Percentiles rank a stretch among this genome's conserved stretches.
Conservation (phyloP, 2,329 filamentous ascomycete species). For the Aspergillus alliaceus region DNA sequence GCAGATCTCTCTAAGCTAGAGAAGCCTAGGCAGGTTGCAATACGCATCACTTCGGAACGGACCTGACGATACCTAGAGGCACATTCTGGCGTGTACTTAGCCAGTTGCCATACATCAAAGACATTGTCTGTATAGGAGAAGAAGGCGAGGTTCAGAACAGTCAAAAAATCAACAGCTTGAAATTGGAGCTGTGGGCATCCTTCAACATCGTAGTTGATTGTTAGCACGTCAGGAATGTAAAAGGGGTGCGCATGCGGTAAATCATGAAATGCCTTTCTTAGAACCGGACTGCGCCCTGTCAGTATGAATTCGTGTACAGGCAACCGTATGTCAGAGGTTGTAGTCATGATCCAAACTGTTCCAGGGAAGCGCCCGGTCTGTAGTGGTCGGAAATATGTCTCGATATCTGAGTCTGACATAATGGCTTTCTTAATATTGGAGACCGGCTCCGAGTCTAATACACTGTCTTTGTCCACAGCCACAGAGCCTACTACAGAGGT, state of each 20-base stretch:
- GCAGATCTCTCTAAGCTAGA: constrained; percentile 72
- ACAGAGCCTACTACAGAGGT: constrained; percentile 54
- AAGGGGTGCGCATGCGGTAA: constrained; percentile 57
- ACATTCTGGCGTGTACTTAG: constrained; percentile 62
- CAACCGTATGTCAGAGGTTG: constrained; percentile 67
- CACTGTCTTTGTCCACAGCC: constrained; percentile 40
- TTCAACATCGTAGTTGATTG: constrained; percentile 53
- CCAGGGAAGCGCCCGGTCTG: constrained; percentile 25
- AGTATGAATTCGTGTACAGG: constrained; percentile 84
- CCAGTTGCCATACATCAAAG: constrained; percentile 84
- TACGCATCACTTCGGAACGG: constrained; percentile 80
- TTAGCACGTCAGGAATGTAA: constrained; percentile 61
- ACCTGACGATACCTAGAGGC: constrained; percentile 76
- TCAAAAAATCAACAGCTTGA: constrained; percentile 70
- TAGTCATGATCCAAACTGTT: constrained; percentile 51
- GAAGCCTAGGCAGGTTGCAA: constrained; percentile 72
- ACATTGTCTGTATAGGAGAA: constrained; percentile 79
- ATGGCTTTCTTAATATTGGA: constrained; percentile 41
- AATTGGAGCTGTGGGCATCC: constrained; percentile 64
- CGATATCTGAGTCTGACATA: constrained; percentile 47
- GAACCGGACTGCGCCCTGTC: constrained; percentile 67
- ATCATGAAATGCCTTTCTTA: constrained; percentile 63
- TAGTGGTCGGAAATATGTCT: constrained; percentile 37
- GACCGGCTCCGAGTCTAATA: constrained; percentile 16
- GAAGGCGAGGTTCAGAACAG: constrained; percentile 74